Percentiles rank a stretch among this genome's conserved stretches.
These are phyloP conservation scores for Aspergillus nomiae DNA, from an alignment of 2,329 filamentous ascomycete species.

Conservation along the genomic window DNA sequence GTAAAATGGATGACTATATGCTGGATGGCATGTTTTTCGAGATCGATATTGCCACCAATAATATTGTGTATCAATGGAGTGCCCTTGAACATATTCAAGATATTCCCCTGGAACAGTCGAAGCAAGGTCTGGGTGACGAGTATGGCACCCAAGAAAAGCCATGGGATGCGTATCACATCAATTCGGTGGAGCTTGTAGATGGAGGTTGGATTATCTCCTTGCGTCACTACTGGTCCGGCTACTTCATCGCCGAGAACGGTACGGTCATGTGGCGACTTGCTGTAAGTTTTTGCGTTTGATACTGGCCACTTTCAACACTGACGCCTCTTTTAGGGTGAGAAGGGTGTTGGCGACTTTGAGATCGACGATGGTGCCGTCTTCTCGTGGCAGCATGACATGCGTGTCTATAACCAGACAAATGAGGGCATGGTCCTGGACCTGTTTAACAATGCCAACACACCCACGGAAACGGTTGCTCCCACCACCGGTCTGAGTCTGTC, in stretches of 20 bases:
- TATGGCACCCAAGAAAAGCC: constrained; percentile 25
- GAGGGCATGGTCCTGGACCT: constrained; percentile 33
- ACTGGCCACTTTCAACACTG: neutral
- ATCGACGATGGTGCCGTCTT: constrained; percentile 22
- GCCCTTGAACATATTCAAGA: constrained; percentile 34
- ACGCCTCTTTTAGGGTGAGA: constrained; percentile 21
- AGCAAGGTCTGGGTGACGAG: constrained; percentile 24
- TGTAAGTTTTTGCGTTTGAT: constrained; percentile 14
- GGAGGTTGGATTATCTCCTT: constrained; percentile 39
- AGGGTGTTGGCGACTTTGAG: constrained; percentile 29
- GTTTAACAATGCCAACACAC: constrained; percentile 37
- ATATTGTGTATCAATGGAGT: constrained; percentile 37
- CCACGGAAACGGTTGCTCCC: constrained; percentile 19
- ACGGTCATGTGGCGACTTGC: constrained; percentile 31
- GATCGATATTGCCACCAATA: constrained; percentile 37
- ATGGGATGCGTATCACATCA: constrained; percentile 42
- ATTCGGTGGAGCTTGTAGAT: constrained; percentile 33
- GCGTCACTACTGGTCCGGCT: constrained; percentile 39
- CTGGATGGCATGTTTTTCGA: constrained; percentile 38
- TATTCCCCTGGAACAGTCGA: constrained; percentile 32
- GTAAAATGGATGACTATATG: constrained; percentile 33
- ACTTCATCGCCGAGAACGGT: constrained; percentile 33
- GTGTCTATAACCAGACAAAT: constrained; percentile 37
- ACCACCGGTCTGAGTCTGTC: constrained; percentile 26
- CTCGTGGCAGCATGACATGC: constrained; percentile 41